Conservation (phyloP, 352 stramenopile species). For the Phytophthora fragariaefolia region DNA sequence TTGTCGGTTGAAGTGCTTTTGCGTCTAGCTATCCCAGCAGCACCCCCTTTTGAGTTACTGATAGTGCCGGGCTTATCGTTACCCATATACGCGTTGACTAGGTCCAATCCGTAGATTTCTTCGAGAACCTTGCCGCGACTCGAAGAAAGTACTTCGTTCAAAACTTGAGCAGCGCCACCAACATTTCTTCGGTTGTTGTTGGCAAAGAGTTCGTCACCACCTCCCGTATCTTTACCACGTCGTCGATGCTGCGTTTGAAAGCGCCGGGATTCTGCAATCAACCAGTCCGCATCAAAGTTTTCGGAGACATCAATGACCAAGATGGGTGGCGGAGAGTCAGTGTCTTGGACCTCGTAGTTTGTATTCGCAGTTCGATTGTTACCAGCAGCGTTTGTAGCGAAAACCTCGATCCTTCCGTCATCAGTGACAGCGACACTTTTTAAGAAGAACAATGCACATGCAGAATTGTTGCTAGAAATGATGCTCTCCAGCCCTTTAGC, state of each 20-base stretch:
- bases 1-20: slow-evolving; percentile 16
- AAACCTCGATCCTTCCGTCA: slow-evolving; percentile 66
- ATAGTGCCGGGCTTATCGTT: slow-evolving; percentile 17
- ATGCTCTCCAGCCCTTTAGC: slow-evolving; percentile 57
- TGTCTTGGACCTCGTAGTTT: slow-evolving; percentile 10
- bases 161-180: slow-evolving; percentile 12
- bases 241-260: slow-evolving; percentile 25
- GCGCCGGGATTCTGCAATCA: slow-evolving; percentile 41
- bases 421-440: slow-evolving; percentile 53
- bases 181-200: slow-evolving; percentile 31
- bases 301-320: slow-evolving; percentile 58
- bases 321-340: slow-evolving; percentile 16
- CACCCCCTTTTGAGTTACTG: not conserved
- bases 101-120: slow-evolving; percentile 72
- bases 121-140: slow-evolving; percentile 42
- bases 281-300: slow-evolving; percentile 50
- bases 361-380: slow-evolving; percentile 4
- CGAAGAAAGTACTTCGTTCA: slow-evolving; percentile 17
- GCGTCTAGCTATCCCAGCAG: not conserved
- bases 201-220: slow-evolving; percentile 4
- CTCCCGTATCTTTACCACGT: slow-evolving; percentile 10
- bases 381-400: slow-evolving; percentile 7
- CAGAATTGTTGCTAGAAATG: not conserved
- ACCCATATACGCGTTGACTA: slow-evolving; percentile 51
- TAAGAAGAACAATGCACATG: slow-evolving; percentile 3